These are phyloP conservation scores for Goffeauzyma gilvescens DNA, from an alignment of 768 basidiomycete species.

Conservation along the genomic window DNA sequence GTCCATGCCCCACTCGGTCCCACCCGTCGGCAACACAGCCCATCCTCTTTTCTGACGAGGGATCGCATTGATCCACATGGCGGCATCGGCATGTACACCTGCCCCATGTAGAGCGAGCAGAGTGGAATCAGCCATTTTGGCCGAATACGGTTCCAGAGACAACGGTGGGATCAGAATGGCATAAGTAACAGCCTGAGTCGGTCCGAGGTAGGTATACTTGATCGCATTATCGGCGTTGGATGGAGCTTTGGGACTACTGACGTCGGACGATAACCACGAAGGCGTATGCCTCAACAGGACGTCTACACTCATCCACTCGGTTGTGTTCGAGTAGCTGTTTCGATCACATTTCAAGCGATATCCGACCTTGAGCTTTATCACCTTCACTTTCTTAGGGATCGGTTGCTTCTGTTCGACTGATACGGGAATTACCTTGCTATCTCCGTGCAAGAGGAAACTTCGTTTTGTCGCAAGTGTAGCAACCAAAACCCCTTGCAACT, in stretches of 20 bases:
- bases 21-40: constrained; percentile 63
- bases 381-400: too few species aligned
- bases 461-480: too few species aligned
- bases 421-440: too few species aligned
- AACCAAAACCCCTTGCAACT: too few species aligned
- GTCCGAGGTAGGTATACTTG: background rate
- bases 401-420: too few species aligned
- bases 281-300: too few species aligned
- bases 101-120: constrained; percentile 44
- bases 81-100: constrained; percentile 47
- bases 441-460: too few species aligned
- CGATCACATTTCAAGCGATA: too few species aligned
- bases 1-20: constrained; percentile 77
- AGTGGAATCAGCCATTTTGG: constrained; percentile 33
- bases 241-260: background rate
- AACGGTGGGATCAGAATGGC: constrained; percentile 23
- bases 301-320: too few species aligned
- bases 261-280: background rate
- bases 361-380: too few species aligned
- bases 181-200: constrained; percentile 13
- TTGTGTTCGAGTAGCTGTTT: too few species aligned
- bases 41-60: constrained; percentile 46
- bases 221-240: background rate
- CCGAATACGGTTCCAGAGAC: background rate
- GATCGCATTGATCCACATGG: constrained; percentile 49